Evolutionary conservation across 2,329 filamentous ascomycete genomes (phyloP), one percentile per base, ranked within the genome.

Genomic region (Raffaelea ambrosiae): DNA sequence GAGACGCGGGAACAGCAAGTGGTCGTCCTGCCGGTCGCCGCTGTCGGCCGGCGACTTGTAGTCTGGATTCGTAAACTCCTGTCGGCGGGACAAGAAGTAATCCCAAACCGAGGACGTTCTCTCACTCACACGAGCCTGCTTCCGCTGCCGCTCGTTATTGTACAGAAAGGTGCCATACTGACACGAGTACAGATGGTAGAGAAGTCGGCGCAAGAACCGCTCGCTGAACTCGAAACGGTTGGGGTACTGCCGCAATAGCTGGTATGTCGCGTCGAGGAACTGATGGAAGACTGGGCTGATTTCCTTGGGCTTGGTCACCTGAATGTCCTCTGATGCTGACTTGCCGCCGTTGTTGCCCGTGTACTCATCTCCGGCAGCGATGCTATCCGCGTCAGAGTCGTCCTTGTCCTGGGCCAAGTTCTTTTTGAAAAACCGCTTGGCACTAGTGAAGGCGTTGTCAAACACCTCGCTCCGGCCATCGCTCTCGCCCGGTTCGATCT

Each of bases 151-250:
- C 63, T 98, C 93, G 48, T 81, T 94, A 67, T 98, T 96, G 66
- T 87, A 95, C 5, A 98, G 73, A 62, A 98, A 98, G 0, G 91
- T 96, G 41, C 93, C 93, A 54, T 96, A 98, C 62, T 98, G 93
- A 55, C 90, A 95, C 1, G 91, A 91, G 61, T 97, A 91, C 2
- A 95, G 76, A 62, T 98, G 93, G 61, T 97, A 98, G 2, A 97
- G 73, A 3, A 98, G 71, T 19, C 93, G 81, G 22, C 88, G 79
- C 7, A 98, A 70, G 64, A 98, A 97, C 4, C 91, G 82, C 63
- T 97, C 93, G 56, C 95, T 97, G 66, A 89, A 98, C 63, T 98
- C 91, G 61, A 98, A 98, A 0, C 90, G 84, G 7, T 81, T 86
- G 1, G 89, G 89, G 58, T 91, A 74, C 62, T 97, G 93, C 51